phyloP scores from a whole-genome alignment of 2,329 filamentous ascomycete species.

The Nannizziopsis arthrosporioides region DNA sequence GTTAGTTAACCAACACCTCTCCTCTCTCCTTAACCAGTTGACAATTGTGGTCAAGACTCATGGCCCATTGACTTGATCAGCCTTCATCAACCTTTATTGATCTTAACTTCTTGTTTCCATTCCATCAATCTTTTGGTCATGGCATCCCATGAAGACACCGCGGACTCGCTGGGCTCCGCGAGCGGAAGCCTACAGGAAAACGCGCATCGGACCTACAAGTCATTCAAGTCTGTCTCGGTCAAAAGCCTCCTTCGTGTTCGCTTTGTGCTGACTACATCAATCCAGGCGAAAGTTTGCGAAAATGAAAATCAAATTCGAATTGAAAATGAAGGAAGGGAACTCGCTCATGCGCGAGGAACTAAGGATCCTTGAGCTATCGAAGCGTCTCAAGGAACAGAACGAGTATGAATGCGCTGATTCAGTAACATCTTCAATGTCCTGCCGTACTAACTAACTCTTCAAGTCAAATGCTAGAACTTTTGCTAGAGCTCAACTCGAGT shows the following conservation, averaged over 20 bases:
- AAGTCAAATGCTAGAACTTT: conserved; percentile 77
- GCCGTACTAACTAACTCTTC: conserved; percentile 12
- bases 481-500: conserved; percentile 80
- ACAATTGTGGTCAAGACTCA: neutral
- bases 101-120: neutral
- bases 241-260: conserved; percentile 11
- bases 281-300: conserved; percentile 73
- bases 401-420: conserved; percentile 52
- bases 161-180: conserved; percentile 19
- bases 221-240: conserved; percentile 45
- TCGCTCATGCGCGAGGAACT: conserved; percentile 64
- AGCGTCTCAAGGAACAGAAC: conserved; percentile 77
- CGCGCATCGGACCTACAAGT: conserved; percentile 48
- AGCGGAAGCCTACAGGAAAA: conserved; percentile 27
- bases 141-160: conserved; percentile 22
- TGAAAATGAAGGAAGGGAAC: conserved; percentile 62
- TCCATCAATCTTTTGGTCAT: conserved; percentile 17
- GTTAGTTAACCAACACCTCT: conserved; percentile 1
- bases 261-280: neutral
- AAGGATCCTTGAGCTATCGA: conserved; percentile 66
- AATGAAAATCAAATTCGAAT: conserved; percentile 68
- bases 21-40: neutral
- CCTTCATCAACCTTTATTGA: neutral
- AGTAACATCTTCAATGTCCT: neutral
- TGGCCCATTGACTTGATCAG: neutral